Percentiles rank a stretch among this genome's conserved stretches.
phyloP scores from a whole-genome alignment of 2,329 filamentous ascomycete genomes.

The Trichoderma atroviride region DNA sequence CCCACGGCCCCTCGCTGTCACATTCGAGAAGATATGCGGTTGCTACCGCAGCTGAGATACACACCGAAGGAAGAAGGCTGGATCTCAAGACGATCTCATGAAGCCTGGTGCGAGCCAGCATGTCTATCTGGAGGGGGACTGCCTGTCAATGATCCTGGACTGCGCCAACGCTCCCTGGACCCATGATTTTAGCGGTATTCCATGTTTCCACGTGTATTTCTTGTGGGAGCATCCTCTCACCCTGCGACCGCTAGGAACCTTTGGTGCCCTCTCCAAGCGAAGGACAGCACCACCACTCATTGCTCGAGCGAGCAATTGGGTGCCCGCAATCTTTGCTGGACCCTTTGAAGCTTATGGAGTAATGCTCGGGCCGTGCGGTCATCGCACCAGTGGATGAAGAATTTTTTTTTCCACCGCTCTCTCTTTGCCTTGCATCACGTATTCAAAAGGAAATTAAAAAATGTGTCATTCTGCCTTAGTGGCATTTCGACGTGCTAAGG shows the following conservation, averaged over 20 bases:
- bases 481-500: slow-evolving; percentile 4
- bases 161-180: slow-evolving; percentile 10
- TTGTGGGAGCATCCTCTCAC: slow-evolving; percentile 2
- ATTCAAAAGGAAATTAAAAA: slow-evolving; percentile 11
- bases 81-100: slow-evolving; percentile 18
- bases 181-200: slow-evolving; percentile 12
- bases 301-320: background rate
- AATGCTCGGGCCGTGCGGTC: background rate
- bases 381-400: background rate
- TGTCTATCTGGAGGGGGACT: slow-evolving; percentile 6
- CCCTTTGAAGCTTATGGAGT: background rate
- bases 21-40: slow-evolving; percentile 4
- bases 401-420: background rate
- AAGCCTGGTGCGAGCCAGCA: slow-evolving; percentile 19
- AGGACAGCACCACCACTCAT: background rate
- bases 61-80: slow-evolving; percentile 7
- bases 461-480: slow-evolving; percentile 21
- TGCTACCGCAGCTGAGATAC: slow-evolving; percentile 16
- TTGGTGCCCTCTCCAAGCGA: background rate
- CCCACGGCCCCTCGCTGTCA: background rate
- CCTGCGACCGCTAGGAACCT: background rate
- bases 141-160: slow-evolving; percentile 21
- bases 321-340: background rate
- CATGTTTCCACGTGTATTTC: slow-evolving; percentile 18
- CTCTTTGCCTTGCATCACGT: background rate